Evolutionary conservation across 805 yeast genomes (phyloP), one percentile per base, ranked within the genome.

Genomic region (Candida mattraensis): DNA sequence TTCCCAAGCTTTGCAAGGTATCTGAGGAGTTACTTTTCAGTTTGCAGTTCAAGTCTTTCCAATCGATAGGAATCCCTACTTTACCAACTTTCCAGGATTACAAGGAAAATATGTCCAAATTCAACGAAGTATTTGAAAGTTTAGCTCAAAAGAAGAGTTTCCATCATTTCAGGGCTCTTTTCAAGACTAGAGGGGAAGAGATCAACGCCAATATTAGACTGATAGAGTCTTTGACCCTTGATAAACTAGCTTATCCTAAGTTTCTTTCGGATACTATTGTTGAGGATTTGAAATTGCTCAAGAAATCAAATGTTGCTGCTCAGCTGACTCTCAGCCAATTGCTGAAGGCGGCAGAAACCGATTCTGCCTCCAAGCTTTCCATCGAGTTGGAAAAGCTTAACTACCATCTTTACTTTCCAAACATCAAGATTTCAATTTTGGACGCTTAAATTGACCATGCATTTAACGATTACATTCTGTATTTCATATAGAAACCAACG

Each of bases 51-150:
- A 87, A 87, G 56, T 79, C 93, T 4, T 86, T 83, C 64, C 74
- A 82, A 15, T 74, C 87, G 0, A 82, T 88, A 14, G 95, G 94
- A 0, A 78, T 78, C 8, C 96, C 96, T 1, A 71, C 69, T 18
- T 50, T 76, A 26, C 88, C 91, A 3, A 53, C 66, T 0, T 80
- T 61, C 47, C 59, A 51, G 10, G 70, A 69, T 20, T 69, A 62
- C 33, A 25, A 45, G 25, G 30, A 42, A 14, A 44, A 42, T 7
- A 13, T 49, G 23, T 8, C 24, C 5, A 48, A 48, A 16, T 48
- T 47, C 16, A 33, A 38, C 7, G 40, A 37, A 4, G 37, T 46
- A 2, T 48, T 52, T 23, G 40, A 27, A 3, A 26, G 29, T 3
- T 23, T 54, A 12, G 19, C 33, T 5, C 33, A 43, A 15, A 37